Conservation (phyloP, 2,329 filamentous ascomycete species). For the Huntiella moniliformis region DNA sequence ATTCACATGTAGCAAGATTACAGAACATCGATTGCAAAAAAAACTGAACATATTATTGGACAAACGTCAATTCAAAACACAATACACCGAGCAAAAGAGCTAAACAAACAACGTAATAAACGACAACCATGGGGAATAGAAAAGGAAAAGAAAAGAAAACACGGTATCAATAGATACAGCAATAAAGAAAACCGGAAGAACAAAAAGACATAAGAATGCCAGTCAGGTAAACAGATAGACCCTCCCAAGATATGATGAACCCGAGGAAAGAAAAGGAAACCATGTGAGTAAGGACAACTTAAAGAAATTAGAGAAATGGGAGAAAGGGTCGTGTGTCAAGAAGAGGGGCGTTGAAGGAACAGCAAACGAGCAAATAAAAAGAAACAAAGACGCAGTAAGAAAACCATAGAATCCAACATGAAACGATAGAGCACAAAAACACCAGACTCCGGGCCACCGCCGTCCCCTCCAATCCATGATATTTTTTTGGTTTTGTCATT, state of each 20-base stretch:
- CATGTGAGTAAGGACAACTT: neutral
- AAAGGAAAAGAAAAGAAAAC: slow-evolving; percentile 9
- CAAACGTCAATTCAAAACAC: neutral
- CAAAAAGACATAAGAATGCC: neutral
- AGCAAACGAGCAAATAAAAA: neutral
- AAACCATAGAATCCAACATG: slow-evolving; percentile 13
- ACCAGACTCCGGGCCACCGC: slow-evolving; percentile 2
- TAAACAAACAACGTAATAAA: neutral
- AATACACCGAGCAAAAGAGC: neutral
- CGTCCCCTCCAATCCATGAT: neutral
- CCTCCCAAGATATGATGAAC: neutral
- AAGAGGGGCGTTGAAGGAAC: neutral
- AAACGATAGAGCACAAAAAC: neutral
- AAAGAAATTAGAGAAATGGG: slow-evolving; percentile 1
- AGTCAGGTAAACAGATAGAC: neutral
- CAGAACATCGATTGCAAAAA: neutral
- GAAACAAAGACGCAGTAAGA: slow-evolving; percentile 16
- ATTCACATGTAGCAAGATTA: neutral
- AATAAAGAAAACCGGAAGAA: neutral
- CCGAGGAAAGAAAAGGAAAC: neutral
- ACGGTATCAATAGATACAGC: slow-evolving; percentile 12
- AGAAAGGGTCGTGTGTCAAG: neutral
- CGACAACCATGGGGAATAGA: neutral
- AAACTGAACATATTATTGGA: neutral
- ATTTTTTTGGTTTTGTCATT: slow-evolving; percentile 1